phyloP scores from a whole-genome alignment of 495 filamentous ascomycete genomes.

The Umbilicaria muhlenbergii region DNA sequence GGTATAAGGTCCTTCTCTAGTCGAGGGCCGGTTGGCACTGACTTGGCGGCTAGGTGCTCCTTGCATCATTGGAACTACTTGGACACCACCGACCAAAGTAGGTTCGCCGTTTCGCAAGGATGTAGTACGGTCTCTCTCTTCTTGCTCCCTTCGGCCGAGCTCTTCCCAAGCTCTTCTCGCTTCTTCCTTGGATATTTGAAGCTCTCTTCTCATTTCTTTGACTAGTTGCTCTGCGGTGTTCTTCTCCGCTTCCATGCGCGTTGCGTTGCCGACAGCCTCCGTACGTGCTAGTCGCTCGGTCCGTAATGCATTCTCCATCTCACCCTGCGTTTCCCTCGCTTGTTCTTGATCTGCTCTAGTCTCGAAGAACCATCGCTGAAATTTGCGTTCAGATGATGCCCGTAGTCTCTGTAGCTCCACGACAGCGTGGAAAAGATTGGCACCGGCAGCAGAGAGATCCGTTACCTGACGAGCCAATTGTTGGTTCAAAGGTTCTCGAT shows the following conservation, averaged over 20 bases:
- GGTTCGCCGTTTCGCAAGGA: slow-evolving; percentile 77
- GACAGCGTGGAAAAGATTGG: slow-evolving; percentile 94
- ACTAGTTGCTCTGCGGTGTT: slow-evolving; percentile 50
- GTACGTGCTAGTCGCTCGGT: slow-evolving; percentile 53
- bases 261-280: slow-evolving; percentile 45
- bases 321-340: slow-evolving; percentile 66
- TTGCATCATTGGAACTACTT: slow-evolving; percentile 89
- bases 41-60: slow-evolving; percentile 52
- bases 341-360: slow-evolving; percentile 79
- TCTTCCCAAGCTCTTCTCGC: slow-evolving; percentile 95
- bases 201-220: slow-evolving; percentile 72
- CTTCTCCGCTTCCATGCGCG: slow-evolving; percentile 50
- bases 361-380: slow-evolving; percentile 98
- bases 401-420: slow-evolving; percentile 93
- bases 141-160: slow-evolving; percentile 81
- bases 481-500: slow-evolving; percentile 63
- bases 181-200: slow-evolving; percentile 91
- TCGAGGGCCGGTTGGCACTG: slow-evolving; percentile 32
- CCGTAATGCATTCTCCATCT: slow-evolving; percentile 55
- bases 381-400: slow-evolving; percentile 90
- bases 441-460: slow-evolving; percentile 87
- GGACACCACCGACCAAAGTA: slow-evolving; percentile 79
- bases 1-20: slow-evolving; percentile 29
- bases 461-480: slow-evolving; percentile 89
- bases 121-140: slow-evolving; percentile 81